These are phyloP conservation scores for Protomyces pachydermus DNA, from an alignment of 1,139 yeast genomes.

Conservation along the genomic window DNA sequence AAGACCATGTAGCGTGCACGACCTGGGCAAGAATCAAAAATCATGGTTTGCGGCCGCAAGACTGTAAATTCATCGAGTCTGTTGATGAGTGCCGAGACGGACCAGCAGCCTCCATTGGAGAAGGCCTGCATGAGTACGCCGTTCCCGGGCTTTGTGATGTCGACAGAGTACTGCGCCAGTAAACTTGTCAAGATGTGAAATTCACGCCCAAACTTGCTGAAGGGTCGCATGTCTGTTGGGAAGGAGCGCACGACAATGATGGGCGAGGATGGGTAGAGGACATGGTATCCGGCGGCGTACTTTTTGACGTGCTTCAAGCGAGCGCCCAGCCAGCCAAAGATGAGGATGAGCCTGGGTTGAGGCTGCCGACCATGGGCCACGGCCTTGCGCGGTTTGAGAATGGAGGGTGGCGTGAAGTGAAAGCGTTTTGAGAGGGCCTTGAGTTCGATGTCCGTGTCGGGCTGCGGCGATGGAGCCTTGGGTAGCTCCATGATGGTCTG, in stretches of 20 bases:
- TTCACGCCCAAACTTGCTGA: constrained; percentile 19
- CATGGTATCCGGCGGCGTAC: constrained; percentile 20
- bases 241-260: constrained; percentile 23
- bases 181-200: constrained; percentile 11
- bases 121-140: constrained; percentile 21
- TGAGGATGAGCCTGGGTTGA: constrained; percentile 12
- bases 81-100: constrained; percentile 17
- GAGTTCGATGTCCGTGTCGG: background rate
- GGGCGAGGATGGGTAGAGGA: constrained; percentile 23
- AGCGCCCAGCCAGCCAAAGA: constrained; percentile 26
- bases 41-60: constrained; percentile 14
- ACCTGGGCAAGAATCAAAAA: constrained; percentile 24
- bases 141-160: constrained; percentile 15
- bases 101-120: constrained; percentile 24
- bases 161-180: constrained; percentile 9
- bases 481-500: background rate
- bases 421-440: constrained; percentile 20
- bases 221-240: constrained; percentile 18
- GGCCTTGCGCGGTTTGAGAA: constrained; percentile 2
- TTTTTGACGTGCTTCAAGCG: constrained; percentile 19
- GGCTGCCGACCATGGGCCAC: background rate
- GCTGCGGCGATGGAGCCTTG: background rate
- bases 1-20: constrained; percentile 17
- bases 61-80: constrained; percentile 5
- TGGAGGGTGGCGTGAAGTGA: constrained; percentile 20